phyloP scores from a whole-genome alignment of 2,329 filamentous ascomycete species.

The Cadophora sp. region DNA sequence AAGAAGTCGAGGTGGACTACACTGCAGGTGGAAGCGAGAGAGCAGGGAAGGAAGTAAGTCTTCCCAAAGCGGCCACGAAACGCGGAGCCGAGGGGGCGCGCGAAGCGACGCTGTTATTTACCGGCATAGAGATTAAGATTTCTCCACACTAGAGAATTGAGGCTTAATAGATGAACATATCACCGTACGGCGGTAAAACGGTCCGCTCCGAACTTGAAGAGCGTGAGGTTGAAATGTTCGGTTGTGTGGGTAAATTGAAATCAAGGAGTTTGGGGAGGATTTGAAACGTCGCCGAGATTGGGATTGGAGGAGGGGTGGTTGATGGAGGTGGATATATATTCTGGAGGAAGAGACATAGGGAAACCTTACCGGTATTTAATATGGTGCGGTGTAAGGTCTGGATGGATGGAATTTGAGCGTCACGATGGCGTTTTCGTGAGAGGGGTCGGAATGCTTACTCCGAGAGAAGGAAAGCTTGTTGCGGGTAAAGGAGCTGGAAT shows the following conservation, averaged over 20 bases:
- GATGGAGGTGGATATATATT: background rate
- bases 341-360: background rate
- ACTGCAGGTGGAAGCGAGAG: background rate
- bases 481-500: slow-evolving; percentile 9
- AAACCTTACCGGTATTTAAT: background rate
- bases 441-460: slow-evolving; percentile 12
- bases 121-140: slow-evolving; percentile 10
- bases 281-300: background rate
- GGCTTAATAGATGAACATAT: background rate
- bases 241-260: background rate
- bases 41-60: too few species aligned
- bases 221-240: background rate
- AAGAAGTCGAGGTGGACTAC: background rate
- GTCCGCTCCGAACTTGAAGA: slow-evolving; percentile 14
- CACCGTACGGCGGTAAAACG: slow-evolving; percentile 12
- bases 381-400: background rate
- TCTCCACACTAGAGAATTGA: slow-evolving; percentile 13
- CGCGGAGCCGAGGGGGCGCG: background rate
- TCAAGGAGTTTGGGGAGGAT: background rate
- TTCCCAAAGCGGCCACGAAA: background rate
- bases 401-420: background rate
- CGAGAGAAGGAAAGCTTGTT: slow-evolving; percentile 14
- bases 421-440: background rate
- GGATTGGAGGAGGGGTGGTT: background rate
- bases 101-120: slow-evolving; percentile 2